Conservation (phyloP, 2,329 filamentous ascomycete genomes). For the Phialophora expanda region DNA sequence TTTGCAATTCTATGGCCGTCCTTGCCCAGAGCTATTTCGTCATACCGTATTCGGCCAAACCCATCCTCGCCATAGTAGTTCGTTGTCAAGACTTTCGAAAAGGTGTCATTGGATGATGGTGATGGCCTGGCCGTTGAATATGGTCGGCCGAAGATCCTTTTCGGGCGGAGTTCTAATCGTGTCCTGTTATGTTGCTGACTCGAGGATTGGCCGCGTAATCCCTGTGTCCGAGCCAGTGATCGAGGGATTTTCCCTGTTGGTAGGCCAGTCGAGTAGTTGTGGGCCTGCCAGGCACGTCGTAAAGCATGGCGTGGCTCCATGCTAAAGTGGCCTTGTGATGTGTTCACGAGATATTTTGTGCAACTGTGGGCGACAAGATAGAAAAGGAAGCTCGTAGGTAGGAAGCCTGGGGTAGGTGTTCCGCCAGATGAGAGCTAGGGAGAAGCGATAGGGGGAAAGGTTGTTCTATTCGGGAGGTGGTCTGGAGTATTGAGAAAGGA, state of each 20-base stretch:
- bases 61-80: background rate
- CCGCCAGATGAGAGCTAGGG: background rate
- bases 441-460: background rate
- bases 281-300: background rate
- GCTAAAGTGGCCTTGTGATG: background rate
- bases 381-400: background rate
- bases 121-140: background rate
- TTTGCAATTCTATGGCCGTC: conserved; percentile 6
- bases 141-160: background rate
- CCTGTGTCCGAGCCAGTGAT: background rate
- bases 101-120: background rate
- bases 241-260: background rate
- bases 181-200: background rate
- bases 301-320: background rate
- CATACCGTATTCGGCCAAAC: background rate
- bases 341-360: background rate
- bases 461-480: background rate
- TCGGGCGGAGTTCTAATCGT: background rate
- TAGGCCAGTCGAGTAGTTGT: background rate
- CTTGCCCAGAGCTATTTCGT: background rate
- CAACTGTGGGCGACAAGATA: background rate
- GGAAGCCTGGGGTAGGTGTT: background rate
- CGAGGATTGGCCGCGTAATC: background rate
- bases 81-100: background rate
- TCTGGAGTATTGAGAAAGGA: background rate